phyloP scores from a whole-genome alignment of 2,329 filamentous ascomycete genomes.

The Cladophialophora carrionii region DNA sequence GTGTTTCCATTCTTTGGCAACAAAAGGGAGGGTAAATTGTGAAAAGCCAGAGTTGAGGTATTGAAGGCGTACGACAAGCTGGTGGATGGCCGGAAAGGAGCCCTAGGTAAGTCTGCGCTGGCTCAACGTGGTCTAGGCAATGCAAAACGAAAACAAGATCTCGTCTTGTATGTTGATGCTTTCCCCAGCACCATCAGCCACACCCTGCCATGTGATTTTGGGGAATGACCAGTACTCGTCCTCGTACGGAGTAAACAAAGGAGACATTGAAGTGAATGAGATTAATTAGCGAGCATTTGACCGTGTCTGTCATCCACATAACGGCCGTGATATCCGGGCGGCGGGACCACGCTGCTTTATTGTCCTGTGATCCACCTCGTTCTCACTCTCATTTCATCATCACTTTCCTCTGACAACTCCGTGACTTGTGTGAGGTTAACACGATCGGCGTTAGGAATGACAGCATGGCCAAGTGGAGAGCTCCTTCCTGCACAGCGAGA shows the following conservation, averaged over 20 bases:
- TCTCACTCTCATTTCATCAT: slow-evolving; percentile 4
- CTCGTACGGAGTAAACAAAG: background rate
- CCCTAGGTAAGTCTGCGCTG: background rate
- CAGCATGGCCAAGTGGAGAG: slow-evolving; percentile 10
- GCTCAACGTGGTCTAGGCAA: background rate
- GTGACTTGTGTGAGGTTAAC: background rate
- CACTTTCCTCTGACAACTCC: background rate
- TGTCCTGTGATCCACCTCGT: background rate
- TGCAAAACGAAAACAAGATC: background rate
- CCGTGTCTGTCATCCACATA: background rate
- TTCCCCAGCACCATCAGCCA: too few species aligned
- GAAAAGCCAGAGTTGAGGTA: background rate
- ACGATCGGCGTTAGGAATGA: slow-evolving; percentile 17
- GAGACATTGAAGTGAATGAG: background rate
- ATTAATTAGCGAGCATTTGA: background rate
- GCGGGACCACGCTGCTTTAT: background rate
- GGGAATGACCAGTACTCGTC: background rate
- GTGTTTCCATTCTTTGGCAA: slow-evolving; percentile 49
- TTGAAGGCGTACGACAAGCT: background rate
- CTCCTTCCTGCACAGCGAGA: background rate
- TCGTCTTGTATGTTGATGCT: too few species aligned
- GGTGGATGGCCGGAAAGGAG: background rate
- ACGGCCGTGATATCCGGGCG: background rate
- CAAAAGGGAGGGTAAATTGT: slow-evolving; percentile 41
- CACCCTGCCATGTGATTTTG: background rate